Percentiles rank a stretch among this genome's conserved stretches.
These are phyloP conservation scores for Podosphaera aphanis DNA, from an alignment of 2,329 filamentous ascomycete species.

Conservation along the genomic window DNA sequence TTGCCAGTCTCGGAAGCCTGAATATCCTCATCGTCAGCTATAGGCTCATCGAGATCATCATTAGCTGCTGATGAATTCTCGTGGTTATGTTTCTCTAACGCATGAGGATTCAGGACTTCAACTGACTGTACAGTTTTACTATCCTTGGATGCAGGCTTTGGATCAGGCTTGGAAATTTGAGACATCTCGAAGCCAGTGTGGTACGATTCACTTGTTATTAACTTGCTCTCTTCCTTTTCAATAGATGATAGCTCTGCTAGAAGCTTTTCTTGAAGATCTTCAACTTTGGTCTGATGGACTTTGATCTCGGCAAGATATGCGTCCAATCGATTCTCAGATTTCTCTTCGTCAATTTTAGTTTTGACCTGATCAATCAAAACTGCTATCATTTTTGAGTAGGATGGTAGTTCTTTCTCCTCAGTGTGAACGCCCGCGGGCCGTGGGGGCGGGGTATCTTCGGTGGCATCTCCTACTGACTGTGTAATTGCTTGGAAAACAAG, in stretches of 20 bases:
- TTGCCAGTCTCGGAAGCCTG: slow-evolving; percentile 58
- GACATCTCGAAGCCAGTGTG: slow-evolving; percentile 83
- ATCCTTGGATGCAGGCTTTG: slow-evolving; percentile 11
- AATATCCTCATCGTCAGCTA: slow-evolving; percentile 42
- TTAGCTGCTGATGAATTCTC: slow-evolving; percentile 29
- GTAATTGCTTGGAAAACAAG: slow-evolving; percentile 77
- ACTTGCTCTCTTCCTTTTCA: slow-evolving; percentile 61
- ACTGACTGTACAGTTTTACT: slow-evolving; percentile 23
- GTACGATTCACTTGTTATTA: slow-evolving; percentile 83
- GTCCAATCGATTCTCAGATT: slow-evolving; percentile 41
- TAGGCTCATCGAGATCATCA: slow-evolving; percentile 35
- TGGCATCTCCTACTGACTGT: slow-evolving; percentile 48
- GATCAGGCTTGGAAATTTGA: slow-evolving; percentile 41
- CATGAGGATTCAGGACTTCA: slow-evolving; percentile 53
- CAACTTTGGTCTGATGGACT: slow-evolving; percentile 54
- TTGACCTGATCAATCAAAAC: slow-evolving; percentile 86
- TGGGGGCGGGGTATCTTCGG: slow-evolving; percentile 51
- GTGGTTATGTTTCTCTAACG: slow-evolving; percentile 17
- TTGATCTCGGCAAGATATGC: slow-evolving; percentile 60
- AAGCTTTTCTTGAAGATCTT: slow-evolving; percentile 54
- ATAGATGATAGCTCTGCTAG: slow-evolving; percentile 52
- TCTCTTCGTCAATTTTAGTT: slow-evolving; percentile 45
- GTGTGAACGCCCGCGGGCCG: slow-evolving; percentile 60
- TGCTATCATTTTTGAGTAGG: slow-evolving; percentile 97
- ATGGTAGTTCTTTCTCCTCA: slow-evolving; percentile 46